Conservation (phyloP, 768 basidiomycete species). For the Rhizopogon vesiculosus region DNA sequence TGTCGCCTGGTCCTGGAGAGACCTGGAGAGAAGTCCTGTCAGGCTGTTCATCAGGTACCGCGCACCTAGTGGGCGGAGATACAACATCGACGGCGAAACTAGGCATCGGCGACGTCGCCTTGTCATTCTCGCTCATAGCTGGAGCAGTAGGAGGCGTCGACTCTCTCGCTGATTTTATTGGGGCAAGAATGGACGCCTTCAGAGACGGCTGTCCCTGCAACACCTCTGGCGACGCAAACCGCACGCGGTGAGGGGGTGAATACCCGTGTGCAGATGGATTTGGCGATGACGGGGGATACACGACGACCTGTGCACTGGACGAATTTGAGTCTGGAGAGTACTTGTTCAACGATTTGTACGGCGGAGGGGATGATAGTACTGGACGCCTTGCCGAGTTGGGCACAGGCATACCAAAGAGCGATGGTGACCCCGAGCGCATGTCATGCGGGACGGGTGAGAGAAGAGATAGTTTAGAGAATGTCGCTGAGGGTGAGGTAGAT, state of each 20-base stretch:
- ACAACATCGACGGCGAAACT: not conserved
- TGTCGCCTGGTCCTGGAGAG: not conserved
- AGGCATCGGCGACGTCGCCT: not conserved
- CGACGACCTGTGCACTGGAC: not conserved
- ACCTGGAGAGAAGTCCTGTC: not conserved
- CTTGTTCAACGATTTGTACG: conserved; percentile 12
- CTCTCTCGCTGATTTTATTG: not conserved
- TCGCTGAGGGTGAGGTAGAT: conserved; percentile 38
- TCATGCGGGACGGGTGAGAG: conserved; percentile 25
- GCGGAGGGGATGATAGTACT: conserved; percentile 9
- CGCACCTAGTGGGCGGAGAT: not conserved
- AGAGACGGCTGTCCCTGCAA: conserved; percentile 11
- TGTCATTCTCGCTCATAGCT: not conserved
- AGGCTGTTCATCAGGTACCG: too few species aligned
- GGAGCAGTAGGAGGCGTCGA: not conserved
- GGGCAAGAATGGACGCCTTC: not conserved
- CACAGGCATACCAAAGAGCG: conserved; percentile 3
- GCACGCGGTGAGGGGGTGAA: conserved; percentile 15
- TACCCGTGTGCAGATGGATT: not conserved
- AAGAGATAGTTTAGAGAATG: conserved; percentile 52
- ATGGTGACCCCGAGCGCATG: conserved; percentile 5
- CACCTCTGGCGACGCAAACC: conserved; percentile 29
- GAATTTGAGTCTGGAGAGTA: not conserved
- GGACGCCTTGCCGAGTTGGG: conserved; percentile 8
- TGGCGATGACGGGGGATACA: not conserved